Conservation (phyloP, 2,329 filamentous ascomycete species). For the Cordyceps cicadae region DNA sequence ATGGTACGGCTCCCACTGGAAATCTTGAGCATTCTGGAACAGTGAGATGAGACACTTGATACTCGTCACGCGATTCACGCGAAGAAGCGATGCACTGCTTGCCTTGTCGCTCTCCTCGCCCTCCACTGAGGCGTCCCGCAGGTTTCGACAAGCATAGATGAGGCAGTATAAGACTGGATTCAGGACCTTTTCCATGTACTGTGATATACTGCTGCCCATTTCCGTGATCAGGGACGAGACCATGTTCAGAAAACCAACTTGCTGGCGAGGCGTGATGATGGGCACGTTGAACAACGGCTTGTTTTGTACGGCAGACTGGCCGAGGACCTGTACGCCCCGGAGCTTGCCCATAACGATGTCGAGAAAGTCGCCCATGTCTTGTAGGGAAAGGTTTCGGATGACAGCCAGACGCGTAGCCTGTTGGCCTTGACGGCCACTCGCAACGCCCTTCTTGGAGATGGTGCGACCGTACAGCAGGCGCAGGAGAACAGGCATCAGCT, state of each 20-base stretch:
- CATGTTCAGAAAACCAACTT: slow-evolving; percentile 89
- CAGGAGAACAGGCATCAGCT: slow-evolving; percentile 78
- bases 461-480: slow-evolving; percentile 83
- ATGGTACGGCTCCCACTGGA: slow-evolving; percentile 66
- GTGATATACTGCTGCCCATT: slow-evolving; percentile 63
- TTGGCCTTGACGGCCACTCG: slow-evolving; percentile 71
- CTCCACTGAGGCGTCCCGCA: slow-evolving; percentile 35
- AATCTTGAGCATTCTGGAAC: slow-evolving; percentile 62
- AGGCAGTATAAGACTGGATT: slow-evolving; percentile 77
- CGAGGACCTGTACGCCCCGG: slow-evolving; percentile 49
- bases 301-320: slow-evolving; percentile 35
- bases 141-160: slow-evolving; percentile 56
- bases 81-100: slow-evolving; percentile 50
- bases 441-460: slow-evolving; percentile 69
- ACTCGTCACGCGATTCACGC: slow-evolving; percentile 60
- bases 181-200: slow-evolving; percentile 61
- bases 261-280: slow-evolving; percentile 62
- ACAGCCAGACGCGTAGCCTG: slow-evolving; percentile 74
- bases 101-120: slow-evolving; percentile 31
- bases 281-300: slow-evolving; percentile 49
- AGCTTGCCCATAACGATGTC: slow-evolving; percentile 71
- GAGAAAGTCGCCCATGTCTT: slow-evolving; percentile 73
- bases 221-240: slow-evolving; percentile 78
- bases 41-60: slow-evolving; percentile 75
- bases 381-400: slow-evolving; percentile 64